Evolutionary conservation across 106 monocot genomes (phyloP).

Genomic region (Narthecium ossifragum): DNA sequence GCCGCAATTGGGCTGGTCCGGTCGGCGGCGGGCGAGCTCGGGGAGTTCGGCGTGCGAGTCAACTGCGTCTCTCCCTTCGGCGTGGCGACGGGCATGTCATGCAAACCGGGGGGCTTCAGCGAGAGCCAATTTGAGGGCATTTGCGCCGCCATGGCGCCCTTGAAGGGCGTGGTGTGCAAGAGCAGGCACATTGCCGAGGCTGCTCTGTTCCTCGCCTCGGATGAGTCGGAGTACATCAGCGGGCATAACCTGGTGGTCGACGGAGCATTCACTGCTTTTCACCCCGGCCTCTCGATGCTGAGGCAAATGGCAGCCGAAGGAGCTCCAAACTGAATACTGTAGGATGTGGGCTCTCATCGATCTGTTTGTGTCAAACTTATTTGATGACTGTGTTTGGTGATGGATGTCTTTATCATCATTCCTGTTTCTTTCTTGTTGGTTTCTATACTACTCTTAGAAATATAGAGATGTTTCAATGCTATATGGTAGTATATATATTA

Average conservation of each 20-base stretch:
- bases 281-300: too few species aligned
- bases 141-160: neutral
- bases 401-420: too few species aligned
- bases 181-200: constrained; percentile 13
- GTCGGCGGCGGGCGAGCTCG: constrained; percentile 32
- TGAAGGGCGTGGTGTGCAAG: constrained; percentile 21
- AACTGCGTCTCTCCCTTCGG: constrained; percentile 40
- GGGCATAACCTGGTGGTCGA: constrained; percentile 31
- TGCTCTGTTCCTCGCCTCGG: constrained; percentile 20
- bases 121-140: neutral
- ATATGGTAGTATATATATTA: too few species aligned
- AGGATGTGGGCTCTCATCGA: too few species aligned
- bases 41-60: constrained; percentile 29
- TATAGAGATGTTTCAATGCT: too few species aligned
- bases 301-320: too few species aligned
- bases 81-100: constrained; percentile 27
- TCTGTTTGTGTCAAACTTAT: too few species aligned
- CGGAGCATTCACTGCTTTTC: constrained; percentile 19
- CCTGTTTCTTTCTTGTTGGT: too few species aligned
- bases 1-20: constrained; percentile 30
- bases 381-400: too few species aligned
- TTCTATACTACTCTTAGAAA: too few species aligned
- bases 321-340: too few species aligned
- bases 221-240: constrained; percentile 20
- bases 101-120: neutral